A percentile compares a stretch with the other conserved stretches of the same genome.
Conservation (phyloP, 306 rosid genomes). For the Cyclanthera cordifolia region DNA sequence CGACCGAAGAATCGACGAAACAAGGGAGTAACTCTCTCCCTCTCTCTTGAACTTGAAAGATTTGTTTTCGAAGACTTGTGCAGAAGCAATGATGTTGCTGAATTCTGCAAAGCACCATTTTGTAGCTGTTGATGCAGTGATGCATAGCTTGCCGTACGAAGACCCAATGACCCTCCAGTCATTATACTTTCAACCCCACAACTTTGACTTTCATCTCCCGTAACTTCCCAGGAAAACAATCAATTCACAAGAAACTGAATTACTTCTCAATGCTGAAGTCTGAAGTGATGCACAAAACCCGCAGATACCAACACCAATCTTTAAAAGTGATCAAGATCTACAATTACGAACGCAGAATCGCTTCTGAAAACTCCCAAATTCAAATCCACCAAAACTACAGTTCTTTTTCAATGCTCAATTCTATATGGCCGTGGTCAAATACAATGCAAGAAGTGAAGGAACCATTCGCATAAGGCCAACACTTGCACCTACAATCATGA, state of each 20-base stretch:
- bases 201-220: conserved; percentile 47
- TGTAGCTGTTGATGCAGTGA: conserved; percentile 50
- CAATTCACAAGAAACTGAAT: conserved; percentile 1
- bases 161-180: conserved; percentile 89
- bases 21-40: conserved; percentile 51
- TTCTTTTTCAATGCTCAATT: conserved; percentile 15
- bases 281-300: neutral
- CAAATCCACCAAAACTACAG: conserved; percentile 13
- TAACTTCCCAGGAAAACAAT: conserved; percentile 13
- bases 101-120: conserved; percentile 38
- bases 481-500: neutral
- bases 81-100: conserved; percentile 21
- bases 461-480: neutral
- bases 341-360: neutral
- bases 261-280: neutral
- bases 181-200: conserved; percentile 42
- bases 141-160: conserved; percentile 67
- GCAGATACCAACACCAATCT: neutral
- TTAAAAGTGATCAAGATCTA: neutral
- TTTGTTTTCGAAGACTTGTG: conserved; percentile 66
- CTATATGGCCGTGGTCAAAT: conserved; percentile 3
- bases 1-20: conserved; percentile 55
- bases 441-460: neutral
- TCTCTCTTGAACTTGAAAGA: conserved; percentile 54
- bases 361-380: conserved; percentile 7